Conservation (phyloP, 2,329 filamentous ascomycete species). For the Teratosphaeria destructans region DNA sequence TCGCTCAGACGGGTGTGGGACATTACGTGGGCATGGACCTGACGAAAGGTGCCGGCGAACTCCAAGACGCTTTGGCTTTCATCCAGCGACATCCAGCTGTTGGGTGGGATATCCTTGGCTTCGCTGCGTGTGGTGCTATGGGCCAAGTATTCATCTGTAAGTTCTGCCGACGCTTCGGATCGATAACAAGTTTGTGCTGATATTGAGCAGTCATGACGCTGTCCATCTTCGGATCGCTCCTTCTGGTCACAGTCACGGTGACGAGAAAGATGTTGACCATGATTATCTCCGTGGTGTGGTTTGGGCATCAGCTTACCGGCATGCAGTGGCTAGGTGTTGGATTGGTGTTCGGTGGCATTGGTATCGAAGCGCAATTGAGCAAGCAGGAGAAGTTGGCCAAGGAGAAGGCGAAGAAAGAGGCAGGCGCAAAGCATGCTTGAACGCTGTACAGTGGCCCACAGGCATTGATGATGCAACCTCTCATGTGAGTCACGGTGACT, state of each 20-base stretch:
- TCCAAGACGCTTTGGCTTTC: conserved; percentile 69
- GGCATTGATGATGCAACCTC: no score
- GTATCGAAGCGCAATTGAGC: conserved; percentile 75
- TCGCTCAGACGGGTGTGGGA: conserved; percentile 50
- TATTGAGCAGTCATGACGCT: conserved; percentile 48
- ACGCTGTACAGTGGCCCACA: not conserved
- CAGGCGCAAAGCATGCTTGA: not conserved
- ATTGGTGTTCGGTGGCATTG: conserved; percentile 90
- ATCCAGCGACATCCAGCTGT: conserved; percentile 70
- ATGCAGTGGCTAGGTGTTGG: conserved; percentile 92
- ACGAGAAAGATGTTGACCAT: conserved; percentile 99
- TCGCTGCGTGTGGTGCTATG: conserved; percentile 79
- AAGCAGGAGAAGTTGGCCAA: conserved; percentile 75
- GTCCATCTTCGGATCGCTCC: conserved; percentile 78
- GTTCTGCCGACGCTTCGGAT: conserved; percentile 7
- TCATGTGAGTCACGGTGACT: no score
- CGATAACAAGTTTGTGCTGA: not conserved
- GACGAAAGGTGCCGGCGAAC: conserved; percentile 56
- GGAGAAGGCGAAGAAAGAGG: conserved; percentile 48
- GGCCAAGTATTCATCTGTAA: conserved; percentile 87
- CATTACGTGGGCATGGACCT: conserved; percentile 31
- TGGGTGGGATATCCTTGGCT: conserved; percentile 79
- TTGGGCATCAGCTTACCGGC: conserved; percentile 73
- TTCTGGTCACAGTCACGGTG: conserved; percentile 92
- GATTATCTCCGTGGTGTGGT: conserved; percentile 90